These are phyloP conservation scores for Xylaria sp. DNA, from an alignment of 2,329 filamentous ascomycete genomes.

Conservation along the genomic window DNA sequence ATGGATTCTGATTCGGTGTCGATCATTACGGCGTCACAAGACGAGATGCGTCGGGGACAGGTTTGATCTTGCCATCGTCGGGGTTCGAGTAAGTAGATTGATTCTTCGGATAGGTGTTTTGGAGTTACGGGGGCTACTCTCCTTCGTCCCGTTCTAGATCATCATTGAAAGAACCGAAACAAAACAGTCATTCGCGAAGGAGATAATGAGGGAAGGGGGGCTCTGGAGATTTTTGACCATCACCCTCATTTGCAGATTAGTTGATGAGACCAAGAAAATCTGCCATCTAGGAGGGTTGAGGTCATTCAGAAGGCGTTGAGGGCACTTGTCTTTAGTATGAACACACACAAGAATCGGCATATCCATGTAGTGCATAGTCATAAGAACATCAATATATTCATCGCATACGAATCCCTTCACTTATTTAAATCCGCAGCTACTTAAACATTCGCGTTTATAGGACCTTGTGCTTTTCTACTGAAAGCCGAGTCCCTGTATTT, in stretches of 20 bases:
- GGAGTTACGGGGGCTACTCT: neutral
- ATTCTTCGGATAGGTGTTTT: constrained; percentile 6
- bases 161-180: neutral
- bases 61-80: constrained; percentile 16
- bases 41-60: constrained; percentile 34
- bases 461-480: neutral
- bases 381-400: neutral
- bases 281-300: neutral
- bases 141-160: neutral
- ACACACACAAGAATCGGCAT: neutral
- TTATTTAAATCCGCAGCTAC: neutral
- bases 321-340: neutral
- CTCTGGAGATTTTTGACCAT: neutral
- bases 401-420: neutral
- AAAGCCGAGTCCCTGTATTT: neutral
- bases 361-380: neutral
- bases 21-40: constrained; percentile 36
- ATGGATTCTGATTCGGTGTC: constrained; percentile 29
- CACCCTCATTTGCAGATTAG: constrained; percentile 1
- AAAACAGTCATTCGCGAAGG: neutral
- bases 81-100: neutral
- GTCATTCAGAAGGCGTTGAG: neutral
- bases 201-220: neutral
- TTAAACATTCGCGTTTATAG: neutral
- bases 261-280: neutral